Evolutionary conservation across 371 early-diverging fungal genomes (phyloP), one percentile per base, ranked within the genome.

Genomic region (Mucor ambiguus): DNA sequence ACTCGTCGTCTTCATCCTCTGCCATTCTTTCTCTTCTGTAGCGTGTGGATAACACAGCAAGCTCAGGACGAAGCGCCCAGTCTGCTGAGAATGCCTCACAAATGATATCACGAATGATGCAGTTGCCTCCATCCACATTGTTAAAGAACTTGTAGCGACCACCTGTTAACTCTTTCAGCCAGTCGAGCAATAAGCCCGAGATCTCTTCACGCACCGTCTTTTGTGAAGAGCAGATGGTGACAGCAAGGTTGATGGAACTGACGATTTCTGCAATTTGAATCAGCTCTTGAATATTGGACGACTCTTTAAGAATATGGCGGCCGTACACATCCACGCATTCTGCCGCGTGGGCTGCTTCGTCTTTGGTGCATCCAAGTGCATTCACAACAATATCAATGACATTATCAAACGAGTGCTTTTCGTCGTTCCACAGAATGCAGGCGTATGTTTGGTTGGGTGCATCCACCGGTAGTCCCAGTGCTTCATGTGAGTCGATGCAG

Each of bases 391-490:
- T 86, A 38, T 86, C 83, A 48, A 96, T 96, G 35, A 96, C 97
- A 59, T 93, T 93, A 63, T 92, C 85, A 77, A 95, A 97, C 2
- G 94, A 93, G 69, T 98, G 98, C 22, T 85, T 82, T 74, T 98
- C 97, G 76, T 98, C 98, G 76, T 98, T 97, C 97, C 97, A 98
- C 46, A 98, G 80, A 18, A 95, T 82, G 58, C 90, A 84, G 0
- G 88, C 85, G 66, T 85, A 92, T 1, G 58, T 60, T 24, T 71
- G 72, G 8, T 60, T 68, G 28, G 43, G 41, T 4, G 32, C n/a
- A 28, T 64, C 46, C 6, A 56, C 67, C 30, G 78, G 78, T 49
- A 90, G 82, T 26, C 84, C 74, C 3, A 80, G 67, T 5, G 83
- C 80, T 48, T 63, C 62, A 28, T 77, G 77, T 12, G 76, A 73